Evolutionary conservation across 805 yeast genomes (phyloP).

Genomic region (Barnettozyma salicaria): DNA sequence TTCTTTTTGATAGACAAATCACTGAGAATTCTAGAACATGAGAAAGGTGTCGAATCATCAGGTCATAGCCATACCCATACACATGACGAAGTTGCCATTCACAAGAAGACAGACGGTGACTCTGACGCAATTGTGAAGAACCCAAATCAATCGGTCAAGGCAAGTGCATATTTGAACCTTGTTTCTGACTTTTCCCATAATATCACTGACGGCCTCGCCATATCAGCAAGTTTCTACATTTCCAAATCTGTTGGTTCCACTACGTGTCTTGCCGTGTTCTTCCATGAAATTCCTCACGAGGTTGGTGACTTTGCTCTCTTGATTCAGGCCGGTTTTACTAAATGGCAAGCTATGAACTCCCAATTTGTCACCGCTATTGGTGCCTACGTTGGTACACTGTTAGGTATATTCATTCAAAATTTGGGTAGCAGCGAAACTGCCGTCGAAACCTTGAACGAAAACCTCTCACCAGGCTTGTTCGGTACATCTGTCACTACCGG

Average conservation of each 20-base stretch:
- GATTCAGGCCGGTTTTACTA: constrained; percentile 62
- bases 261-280: constrained; percentile 62
- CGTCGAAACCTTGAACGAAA: background rate
- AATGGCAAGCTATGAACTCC: constrained; percentile 58
- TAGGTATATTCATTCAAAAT: constrained; percentile 54
- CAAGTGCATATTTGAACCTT: constrained; percentile 56
- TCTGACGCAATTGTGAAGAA: constrained; percentile 26
- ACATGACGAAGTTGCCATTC: constrained; percentile 29
- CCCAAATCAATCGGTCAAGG: constrained; percentile 32
- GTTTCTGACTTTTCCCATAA: constrained; percentile 71
- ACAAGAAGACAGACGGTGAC: constrained; percentile 24
- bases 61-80: constrained; percentile 35
- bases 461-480: constrained; percentile 33
- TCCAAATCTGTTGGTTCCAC: constrained; percentile 57
- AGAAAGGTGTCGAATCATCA: constrained; percentile 22
- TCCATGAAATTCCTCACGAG: constrained; percentile 80
- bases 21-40: constrained; percentile 44
- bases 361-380: constrained; percentile 64
- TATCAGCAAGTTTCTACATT: constrained; percentile 63
- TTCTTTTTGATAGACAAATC: constrained; percentile 61
- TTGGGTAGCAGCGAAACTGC: constrained; percentile 22
- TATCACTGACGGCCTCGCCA: constrained; percentile 71
- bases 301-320: constrained; percentile 74
- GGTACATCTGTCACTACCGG: constrained; percentile 46
- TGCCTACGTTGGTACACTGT: constrained; percentile 56